Evolutionary conservation across 805 yeast genomes (phyloP), one percentile per base, ranked within the genome.

Genomic region (Zygotorulaspora chibaensis): DNA sequence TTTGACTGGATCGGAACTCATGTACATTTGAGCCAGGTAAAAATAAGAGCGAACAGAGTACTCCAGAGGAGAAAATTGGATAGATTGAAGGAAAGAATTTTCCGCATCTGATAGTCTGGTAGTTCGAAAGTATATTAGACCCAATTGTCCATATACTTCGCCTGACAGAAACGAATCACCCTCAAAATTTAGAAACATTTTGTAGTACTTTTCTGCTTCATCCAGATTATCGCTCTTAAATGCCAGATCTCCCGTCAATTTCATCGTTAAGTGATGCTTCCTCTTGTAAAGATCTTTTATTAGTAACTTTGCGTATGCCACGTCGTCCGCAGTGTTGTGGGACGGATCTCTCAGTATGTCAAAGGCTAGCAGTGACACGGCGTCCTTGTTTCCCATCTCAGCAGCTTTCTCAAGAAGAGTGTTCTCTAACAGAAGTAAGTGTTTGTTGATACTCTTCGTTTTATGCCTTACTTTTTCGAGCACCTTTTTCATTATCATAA

Each of bases 401-500:
- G 96, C 96, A 11, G 96, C 87, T 42, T 75, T 75, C 48, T 88
- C 95, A n/a, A 89, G 75, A 16, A 90, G 63, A 51, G 79, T 81
- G 51, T 81, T 78, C 59, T 89, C 96, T 29, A 87, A 67, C 11
- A 69, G 76, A 4, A 84, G 68, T 16, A 84, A 66, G 49, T 80
- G 68, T 42, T 60, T 74, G 54, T 84, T 81, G 2, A 77, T 70
- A 0, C 83, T 70, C 47, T 82, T 81, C 1, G 90, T 79, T 28
- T 76, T 73, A 5, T 67, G 69, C 35, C 96, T 64, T 42, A 84
- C 71, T 42, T 77, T 79, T 38, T 79, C 81, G 23, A 89, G 66
- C 0, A 85, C 81, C 25, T 75, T 73, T 60, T 86, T 87, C 69
- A 87, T 79, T 2, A 74, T 60, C 78, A 87, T 76, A 45, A 88